phyloP scores from a whole-genome alignment of 106 monocot genomes.

The Dendrobium officinale region DNA sequence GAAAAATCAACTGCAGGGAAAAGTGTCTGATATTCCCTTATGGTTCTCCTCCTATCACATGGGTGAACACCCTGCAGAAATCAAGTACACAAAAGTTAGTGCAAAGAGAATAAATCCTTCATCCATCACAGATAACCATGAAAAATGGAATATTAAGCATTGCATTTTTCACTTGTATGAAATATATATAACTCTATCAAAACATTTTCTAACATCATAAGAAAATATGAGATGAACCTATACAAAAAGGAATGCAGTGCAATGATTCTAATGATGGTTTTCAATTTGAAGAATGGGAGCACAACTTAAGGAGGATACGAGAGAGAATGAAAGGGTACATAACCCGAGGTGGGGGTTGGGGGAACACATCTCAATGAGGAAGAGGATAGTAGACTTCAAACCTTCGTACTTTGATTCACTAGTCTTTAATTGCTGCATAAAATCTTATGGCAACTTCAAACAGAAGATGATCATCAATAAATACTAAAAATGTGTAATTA shows the following conservation, averaged over 20 bases:
- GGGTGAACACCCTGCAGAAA: conserved; percentile 63
- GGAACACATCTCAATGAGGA: no score
- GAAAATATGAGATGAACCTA: neutral
- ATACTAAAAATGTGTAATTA: no score
- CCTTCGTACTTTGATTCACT: no score
- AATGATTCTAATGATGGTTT: no score
- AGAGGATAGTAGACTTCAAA: no score
- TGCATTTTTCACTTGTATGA: neutral
- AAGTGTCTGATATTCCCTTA: conserved; percentile 56
- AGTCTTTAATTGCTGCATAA: no score
- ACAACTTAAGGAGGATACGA: no score
- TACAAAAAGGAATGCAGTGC: neutral
- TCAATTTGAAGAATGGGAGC: no score
- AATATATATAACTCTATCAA: neutral
- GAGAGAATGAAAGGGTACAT: no score
- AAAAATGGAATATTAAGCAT: conserved; percentile 1
- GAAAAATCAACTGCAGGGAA: conserved; percentile 98
- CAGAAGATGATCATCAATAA: no score
- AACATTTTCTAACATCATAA: neutral
- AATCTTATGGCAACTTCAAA: no score
- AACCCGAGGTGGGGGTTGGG: no score
- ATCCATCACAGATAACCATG: neutral
- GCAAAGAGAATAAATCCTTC: neutral
- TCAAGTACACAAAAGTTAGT: neutral
- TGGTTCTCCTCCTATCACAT: conserved; percentile 87